These are phyloP conservation scores for Clavulina sp. DNA, from an alignment of 768 basidiomycete genomes.

Conservation along the genomic window DNA sequence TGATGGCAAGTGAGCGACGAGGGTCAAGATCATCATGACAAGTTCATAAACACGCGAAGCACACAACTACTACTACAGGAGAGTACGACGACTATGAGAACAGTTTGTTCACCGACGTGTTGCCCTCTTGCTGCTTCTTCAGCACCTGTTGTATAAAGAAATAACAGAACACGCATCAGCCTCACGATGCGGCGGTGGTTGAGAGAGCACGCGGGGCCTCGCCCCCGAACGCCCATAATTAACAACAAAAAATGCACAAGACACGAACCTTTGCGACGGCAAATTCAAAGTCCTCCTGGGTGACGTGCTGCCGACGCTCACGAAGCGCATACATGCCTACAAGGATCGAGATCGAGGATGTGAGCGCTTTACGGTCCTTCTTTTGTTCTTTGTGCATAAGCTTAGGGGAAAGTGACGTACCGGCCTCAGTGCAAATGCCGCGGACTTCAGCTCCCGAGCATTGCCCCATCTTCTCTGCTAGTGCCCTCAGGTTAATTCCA, in stretches of 20 bases:
- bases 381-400: not conserved
- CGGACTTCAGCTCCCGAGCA: slow-evolving; percentile 96
- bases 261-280: slow-evolving; percentile 74
- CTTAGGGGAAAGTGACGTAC: slow-evolving; percentile 23
- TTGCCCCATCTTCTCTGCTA: slow-evolving; percentile 99
- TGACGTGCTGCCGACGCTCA: slow-evolving; percentile 90
- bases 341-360: not conserved
- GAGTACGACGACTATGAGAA: slow-evolving; percentile 30
- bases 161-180: not conserved
- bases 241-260: not conserved
- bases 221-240: slow-evolving; percentile 5
- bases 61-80: too few species aligned
- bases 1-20: too few species aligned
- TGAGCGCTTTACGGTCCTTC: not conserved
- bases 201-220: not conserved
- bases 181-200: not conserved
- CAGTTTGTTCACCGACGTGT: slow-evolving; percentile 85
- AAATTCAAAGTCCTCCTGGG: slow-evolving; percentile 98
- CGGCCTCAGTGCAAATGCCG: slow-evolving; percentile 95
- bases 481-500: slow-evolving; percentile 86
- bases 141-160: slow-evolving; percentile 33
- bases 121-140: slow-evolving; percentile 93
- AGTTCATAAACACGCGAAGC: too few species aligned
- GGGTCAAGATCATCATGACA: too few species aligned
- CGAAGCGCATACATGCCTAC: slow-evolving; percentile 91